phyloP scores from a whole-genome alignment of 352 stramenopile genomes.

The Phytophthora litchii region DNA sequence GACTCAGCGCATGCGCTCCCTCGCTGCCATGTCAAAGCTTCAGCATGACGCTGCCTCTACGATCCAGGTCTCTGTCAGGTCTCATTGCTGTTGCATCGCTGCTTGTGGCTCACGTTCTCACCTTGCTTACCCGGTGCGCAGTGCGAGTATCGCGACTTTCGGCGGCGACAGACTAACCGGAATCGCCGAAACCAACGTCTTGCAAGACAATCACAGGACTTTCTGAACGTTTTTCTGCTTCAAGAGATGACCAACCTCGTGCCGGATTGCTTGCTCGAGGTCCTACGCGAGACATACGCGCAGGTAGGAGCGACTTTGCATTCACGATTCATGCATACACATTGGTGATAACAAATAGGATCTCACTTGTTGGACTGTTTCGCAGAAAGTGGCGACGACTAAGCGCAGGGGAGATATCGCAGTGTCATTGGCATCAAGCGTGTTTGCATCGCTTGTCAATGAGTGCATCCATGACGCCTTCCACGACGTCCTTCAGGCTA shows the following conservation, averaged over 20 bases:
- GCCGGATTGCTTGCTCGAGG: slow-evolving; percentile 47
- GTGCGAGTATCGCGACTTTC: slow-evolving; percentile 53
- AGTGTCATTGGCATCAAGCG: slow-evolving; percentile 10
- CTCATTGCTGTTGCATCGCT: slow-evolving; percentile 3
- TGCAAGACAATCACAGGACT: slow-evolving; percentile 22
- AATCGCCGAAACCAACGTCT: slow-evolving; percentile 27
- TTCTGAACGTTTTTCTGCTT: slow-evolving; percentile 42
- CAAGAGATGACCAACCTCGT: slow-evolving; percentile 38
- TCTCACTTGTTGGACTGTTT: too few species aligned
- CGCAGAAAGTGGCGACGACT: slow-evolving; percentile 21
- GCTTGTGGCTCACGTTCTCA: neutral
- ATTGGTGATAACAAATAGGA: too few species aligned
- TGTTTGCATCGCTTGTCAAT: slow-evolving; percentile 28
- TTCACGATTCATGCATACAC: too few species aligned
- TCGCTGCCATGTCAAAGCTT: slow-evolving; percentile 52
- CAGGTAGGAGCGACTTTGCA: slow-evolving; percentile 24
- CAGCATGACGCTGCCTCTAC: slow-evolving; percentile 43
- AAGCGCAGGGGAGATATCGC: slow-evolving; percentile 30
- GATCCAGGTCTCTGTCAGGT: slow-evolving; percentile 45
- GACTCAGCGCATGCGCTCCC: slow-evolving; percentile 49
- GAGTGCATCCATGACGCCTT: slow-evolving; percentile 42
- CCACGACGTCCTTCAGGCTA: slow-evolving; percentile 32
- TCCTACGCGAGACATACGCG: slow-evolving; percentile 35
- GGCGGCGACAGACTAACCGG: slow-evolving; percentile 27
- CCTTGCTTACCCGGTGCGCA: slow-evolving; percentile 11